A percentile compares a stretch with the other conserved stretches of the same genome.
These are phyloP conservation scores for Calonectria hawksworthii DNA, from an alignment of 2,329 filamentous ascomycete species.

Conservation along the genomic window DNA sequence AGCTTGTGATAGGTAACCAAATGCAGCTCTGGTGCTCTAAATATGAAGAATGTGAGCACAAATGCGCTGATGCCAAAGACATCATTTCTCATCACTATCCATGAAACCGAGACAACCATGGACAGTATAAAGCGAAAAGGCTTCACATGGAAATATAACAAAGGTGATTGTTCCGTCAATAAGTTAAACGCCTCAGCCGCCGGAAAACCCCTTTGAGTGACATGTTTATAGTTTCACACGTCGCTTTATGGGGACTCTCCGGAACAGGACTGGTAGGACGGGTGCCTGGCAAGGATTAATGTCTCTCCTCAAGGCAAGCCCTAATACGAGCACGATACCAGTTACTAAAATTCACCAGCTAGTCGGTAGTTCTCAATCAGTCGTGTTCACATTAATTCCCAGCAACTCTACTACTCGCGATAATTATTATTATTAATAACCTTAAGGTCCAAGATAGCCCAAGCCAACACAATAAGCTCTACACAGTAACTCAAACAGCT, in stretches of 20 bases:
- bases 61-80: conserved; percentile 4
- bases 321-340: too few relatives aligned
- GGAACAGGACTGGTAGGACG: conserved; percentile 17
- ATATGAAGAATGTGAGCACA: neutral
- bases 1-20: too few relatives aligned
- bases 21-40: neutral
- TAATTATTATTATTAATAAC: too few relatives aligned
- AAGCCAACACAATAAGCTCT: too few relatives aligned
- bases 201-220: neutral
- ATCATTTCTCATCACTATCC: conserved; percentile 3
- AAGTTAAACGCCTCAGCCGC: neutral
- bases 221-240: conserved; percentile 5
- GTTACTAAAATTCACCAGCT: too few relatives aligned
- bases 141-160: neutral
- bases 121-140: neutral
- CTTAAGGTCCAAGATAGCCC: too few relatives aligned
- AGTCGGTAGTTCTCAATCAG: too few relatives aligned
- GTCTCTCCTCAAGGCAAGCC: too few relatives aligned
- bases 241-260: conserved; percentile 12
- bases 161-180: neutral
- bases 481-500: too few relatives aligned
- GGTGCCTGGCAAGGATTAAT: conserved; percentile 22
- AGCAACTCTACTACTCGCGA: too few relatives aligned
- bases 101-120: neutral
- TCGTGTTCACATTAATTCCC: too few relatives aligned